These are phyloP conservation scores for Craterostigma plantagineum DNA, from an alignment of 257 asterid species.

Conservation along the genomic window DNA sequence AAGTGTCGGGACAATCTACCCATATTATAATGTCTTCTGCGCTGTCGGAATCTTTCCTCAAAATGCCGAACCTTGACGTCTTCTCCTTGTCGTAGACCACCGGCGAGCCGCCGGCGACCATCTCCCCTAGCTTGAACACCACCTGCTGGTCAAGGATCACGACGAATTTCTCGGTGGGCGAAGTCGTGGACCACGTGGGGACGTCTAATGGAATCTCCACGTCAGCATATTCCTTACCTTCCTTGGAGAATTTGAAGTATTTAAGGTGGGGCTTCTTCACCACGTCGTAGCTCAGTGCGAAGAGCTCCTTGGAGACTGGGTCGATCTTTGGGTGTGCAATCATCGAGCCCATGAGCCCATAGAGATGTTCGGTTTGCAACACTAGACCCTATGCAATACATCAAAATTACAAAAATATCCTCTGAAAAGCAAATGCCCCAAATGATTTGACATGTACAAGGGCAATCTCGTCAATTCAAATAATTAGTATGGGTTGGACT, in stretches of 20 bases:
- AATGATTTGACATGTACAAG: too few relatives aligned
- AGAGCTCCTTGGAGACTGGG: conserved; percentile 35
- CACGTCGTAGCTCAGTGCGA: conserved; percentile 50
- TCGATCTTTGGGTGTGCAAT: conserved; percentile 69
- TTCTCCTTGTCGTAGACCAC: conserved; percentile 39
- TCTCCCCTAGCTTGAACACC: conserved; percentile 54
- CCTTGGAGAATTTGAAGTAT: conserved; percentile 27
- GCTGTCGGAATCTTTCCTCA: conserved; percentile 17
- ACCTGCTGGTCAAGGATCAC: conserved; percentile 61
- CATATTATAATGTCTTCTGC: conserved; percentile 20
- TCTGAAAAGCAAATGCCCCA: too few relatives aligned
- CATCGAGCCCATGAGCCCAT: conserved; percentile 31
- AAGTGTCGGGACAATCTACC: conserved; percentile 37
- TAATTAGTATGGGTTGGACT: too few relatives aligned
- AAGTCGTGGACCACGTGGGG: conserved; percentile 71
- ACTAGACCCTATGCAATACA: too few relatives aligned
- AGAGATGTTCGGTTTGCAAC: conserved; percentile 20
- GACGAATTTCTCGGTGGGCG: conserved; percentile 46
- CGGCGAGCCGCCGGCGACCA: conserved; percentile 54
- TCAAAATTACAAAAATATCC: too few relatives aligned
- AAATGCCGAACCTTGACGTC: conserved; percentile 39
- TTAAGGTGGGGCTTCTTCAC: conserved; percentile 33
- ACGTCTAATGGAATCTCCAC: conserved; percentile 26
- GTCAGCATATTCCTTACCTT: conserved; percentile 29
- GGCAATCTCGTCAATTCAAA: too few relatives aligned